Base-by-base conservation (phyloP, 352 stramenopile species). In the Globisporangium abappressorium region DNA sequence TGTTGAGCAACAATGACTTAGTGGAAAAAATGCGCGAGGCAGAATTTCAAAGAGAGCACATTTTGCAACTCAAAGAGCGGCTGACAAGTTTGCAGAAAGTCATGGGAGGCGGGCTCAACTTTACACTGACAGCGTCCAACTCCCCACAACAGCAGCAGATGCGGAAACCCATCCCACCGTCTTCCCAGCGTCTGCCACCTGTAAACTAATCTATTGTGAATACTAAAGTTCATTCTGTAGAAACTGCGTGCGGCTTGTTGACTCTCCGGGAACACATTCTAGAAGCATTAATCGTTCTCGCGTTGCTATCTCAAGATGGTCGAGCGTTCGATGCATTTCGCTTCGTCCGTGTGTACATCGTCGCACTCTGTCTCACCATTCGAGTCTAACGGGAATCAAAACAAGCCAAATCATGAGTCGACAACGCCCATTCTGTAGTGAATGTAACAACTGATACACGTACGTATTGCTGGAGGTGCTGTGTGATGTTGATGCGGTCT, bases 271-370 rank as follows among this genome's bases (percentile, higher is more conserved):
- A 15, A 12, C 9, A 14, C 36, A 15, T 43, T 11, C 36, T 15
- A 18, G 12, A 43, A 15, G 30, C 30, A 33, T 33, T 33, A 33
- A 33, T 33, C 30, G 30, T 33, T 33, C 30, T 33, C 30, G 30
- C 30, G 30, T 33, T 43, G 26, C 12, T 36, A 18, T 28, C 20
- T 66, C 22, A 66, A 4, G 66, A 61, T 20, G 46, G 34, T 33
- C 18, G 46, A 18, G 62, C 9, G 43, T 20, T 30, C 6, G 61
- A 30, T 11, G 56, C 11, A 20, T 66, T 69, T 30, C 87, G 84
- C 68, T 89, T 91, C 43, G 87, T 76, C 14, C 87, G 77, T 61
- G 76, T 90, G 69, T 95, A 95, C 87, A 95, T 94, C 22, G 83
- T 89, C 26, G 77, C 79, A 61, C 87, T 95, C 66, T 92, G 84